Conservation (phyloP, 202 grass and related monocot genomes). For the Hordeum pubiflorum region DNA sequence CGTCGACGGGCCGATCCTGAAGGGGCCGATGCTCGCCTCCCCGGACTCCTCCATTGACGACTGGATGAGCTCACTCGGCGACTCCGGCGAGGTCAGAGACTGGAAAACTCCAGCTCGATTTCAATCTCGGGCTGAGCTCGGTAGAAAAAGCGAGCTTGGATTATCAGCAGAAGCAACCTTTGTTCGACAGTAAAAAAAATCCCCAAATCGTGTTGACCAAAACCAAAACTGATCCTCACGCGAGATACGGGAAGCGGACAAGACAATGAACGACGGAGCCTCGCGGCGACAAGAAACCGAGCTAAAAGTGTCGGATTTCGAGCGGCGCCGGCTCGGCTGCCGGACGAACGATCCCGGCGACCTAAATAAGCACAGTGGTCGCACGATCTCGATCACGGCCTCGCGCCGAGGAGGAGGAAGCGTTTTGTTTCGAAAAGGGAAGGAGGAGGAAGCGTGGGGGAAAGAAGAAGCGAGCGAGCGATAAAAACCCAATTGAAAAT, state of each 20-base stretch:
- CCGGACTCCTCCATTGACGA: constrained; percentile 56
- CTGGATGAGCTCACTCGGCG: not conserved
- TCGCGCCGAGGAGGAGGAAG: not conserved
- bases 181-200: not conserved
- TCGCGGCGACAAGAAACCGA: constrained; percentile 16
- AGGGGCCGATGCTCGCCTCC: constrained; percentile 53
- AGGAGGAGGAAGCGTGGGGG: constrained; percentile 3
- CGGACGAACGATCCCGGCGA: constrained; percentile 16
- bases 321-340: not conserved
- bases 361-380: not conserved
- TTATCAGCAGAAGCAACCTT: not conserved
- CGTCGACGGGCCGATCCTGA: constrained; percentile 71
- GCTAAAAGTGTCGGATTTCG: constrained; percentile 12
- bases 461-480: not conserved
- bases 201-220: constrained; percentile 10
- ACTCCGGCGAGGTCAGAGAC: not conserved
- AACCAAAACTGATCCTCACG: not conserved
- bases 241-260: not conserved
- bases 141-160: not conserved
- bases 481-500: not conserved
- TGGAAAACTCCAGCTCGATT: not conserved
- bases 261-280: not conserved
- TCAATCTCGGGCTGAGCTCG: not conserved
- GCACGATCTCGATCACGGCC: not conserved
- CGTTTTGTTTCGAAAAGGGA: too few relatives aligned